Percentiles rank a stretch among this genome's conserved stretches.
These are phyloP conservation scores for Podila epigama DNA, from an alignment of 192 early-diverging fungal genomes.

Conservation along the genomic window DNA sequence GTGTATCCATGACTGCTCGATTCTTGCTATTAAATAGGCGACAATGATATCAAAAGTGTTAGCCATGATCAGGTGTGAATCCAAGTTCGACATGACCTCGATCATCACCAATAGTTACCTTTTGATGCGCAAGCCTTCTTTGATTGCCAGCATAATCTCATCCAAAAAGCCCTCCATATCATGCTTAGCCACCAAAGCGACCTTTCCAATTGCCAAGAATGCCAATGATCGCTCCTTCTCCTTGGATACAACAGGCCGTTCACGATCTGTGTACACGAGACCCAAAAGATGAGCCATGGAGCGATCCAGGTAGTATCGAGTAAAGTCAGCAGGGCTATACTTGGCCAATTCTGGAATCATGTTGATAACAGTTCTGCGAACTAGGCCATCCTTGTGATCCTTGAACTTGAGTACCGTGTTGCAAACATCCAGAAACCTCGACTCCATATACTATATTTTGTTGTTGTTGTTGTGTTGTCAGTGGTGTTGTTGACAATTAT, in stretches of 20 bases:
- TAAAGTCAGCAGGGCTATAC: constrained; percentile 78
- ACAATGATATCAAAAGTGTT: neutral
- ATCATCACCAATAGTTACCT: constrained; percentile 53
- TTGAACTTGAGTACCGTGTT: constrained; percentile 79
- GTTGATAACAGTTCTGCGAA: constrained; percentile 82
- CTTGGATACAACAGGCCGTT: constrained; percentile 52
- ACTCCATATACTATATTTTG: constrained; percentile 77
- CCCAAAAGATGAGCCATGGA: constrained; percentile 79
- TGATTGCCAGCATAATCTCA: constrained; percentile 75
- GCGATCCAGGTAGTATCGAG: constrained; percentile 70
- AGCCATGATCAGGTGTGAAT: neutral
- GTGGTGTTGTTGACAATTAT: no score
- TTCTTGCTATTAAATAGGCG: constrained; percentile 23
- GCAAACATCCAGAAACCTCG: constrained; percentile 76
- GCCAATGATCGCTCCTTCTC: constrained; percentile 55
- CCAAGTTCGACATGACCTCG: neutral
- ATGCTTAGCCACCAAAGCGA: constrained; percentile 81
- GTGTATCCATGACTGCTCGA: constrained; percentile 55
- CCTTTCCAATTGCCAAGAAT: constrained; percentile 83
- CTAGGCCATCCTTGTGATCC: constrained; percentile 77
- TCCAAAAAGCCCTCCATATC: constrained; percentile 82
- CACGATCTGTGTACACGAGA: constrained; percentile 70
- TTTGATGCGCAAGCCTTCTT: constrained; percentile 72
- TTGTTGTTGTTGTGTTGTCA: neutral
- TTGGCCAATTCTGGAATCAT: constrained; percentile 84